Percentiles rank a stretch among this genome's conserved stretches.
Conservation (phyloP, 805 yeast species). For the Saccharomycopsis schoenii region DNA sequence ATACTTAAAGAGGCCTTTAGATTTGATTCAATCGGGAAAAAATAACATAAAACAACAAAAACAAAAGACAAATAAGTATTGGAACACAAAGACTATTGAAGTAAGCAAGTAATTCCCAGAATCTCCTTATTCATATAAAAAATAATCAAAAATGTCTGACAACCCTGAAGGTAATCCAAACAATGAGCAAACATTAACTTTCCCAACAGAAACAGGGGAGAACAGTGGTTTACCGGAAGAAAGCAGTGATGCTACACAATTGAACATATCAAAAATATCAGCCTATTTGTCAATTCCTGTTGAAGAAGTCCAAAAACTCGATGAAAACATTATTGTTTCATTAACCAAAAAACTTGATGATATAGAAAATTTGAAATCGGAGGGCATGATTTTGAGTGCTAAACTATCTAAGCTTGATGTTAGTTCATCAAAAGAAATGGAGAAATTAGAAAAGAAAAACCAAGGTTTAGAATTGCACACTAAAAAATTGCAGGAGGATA, state of each 20-base stretch:
- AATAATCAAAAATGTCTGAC: not conserved
- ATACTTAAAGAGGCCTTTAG: no score
- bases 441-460: constrained; percentile 20
- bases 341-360: constrained; percentile 21
- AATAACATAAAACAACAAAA: no score
- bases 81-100: not conserved
- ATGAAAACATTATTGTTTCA: not conserved
- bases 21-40: no score
- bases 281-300: constrained; percentile 1
- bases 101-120: not conserved
- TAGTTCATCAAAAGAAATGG: constrained; percentile 22
- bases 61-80: no score
- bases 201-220: not conserved
- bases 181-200: not conserved
- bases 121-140: not conserved
- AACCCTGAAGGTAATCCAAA: not conserved
- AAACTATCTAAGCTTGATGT: constrained; percentile 26
- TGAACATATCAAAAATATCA: not conserved
- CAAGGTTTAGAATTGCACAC: constrained; percentile 16
- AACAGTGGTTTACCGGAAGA: not conserved
- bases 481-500: constrained; percentile 29
- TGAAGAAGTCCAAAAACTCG: constrained; percentile 1
- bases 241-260: not conserved
- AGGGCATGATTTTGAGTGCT: constrained; percentile 23
- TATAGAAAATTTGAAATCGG: constrained; percentile 24